A percentile compares a stretch with the other conserved stretches of the same genome.
phyloP scores from a whole-genome alignment of 2,329 filamentous ascomycete genomes.

The Fusarium sterilihyphosum region DNA sequence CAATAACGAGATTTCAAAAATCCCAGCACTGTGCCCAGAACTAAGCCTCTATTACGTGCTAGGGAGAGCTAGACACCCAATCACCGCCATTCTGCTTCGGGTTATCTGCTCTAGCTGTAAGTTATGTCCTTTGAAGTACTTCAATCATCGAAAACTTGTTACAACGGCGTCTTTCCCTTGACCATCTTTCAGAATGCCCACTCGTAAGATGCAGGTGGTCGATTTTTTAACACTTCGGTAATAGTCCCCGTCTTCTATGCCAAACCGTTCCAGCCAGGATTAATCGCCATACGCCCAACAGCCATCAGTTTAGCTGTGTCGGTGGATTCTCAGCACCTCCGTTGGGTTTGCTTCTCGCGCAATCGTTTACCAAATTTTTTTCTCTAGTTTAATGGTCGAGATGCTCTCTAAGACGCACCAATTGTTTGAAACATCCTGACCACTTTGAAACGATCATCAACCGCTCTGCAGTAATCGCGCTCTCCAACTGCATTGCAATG shows the following conservation, averaged over 20 bases:
- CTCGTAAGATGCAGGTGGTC: background rate
- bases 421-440: too few species aligned
- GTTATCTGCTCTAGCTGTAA: too few species aligned
- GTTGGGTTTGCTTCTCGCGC: background rate
- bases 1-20: background rate
- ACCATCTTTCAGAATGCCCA: background rate
- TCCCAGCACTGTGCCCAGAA: background rate
- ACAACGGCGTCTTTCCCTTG: too few species aligned
- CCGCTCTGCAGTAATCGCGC: background rate
- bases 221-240: background rate
- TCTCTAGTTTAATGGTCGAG: background rate
- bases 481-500: too few species aligned
- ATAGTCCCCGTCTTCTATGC: background rate
- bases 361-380: background rate
- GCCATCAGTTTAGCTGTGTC: background rate
- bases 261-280: background rate
- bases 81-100: too few species aligned
- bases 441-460: background rate
- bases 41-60: too few species aligned
- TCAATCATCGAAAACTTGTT: too few species aligned
- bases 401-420: background rate
- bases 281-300: background rate
- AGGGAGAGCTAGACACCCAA: rapidly evolving
- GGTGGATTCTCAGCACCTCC: background rate
- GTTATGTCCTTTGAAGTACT: too few species aligned